These are phyloP conservation scores for Candida vaughaniae DNA, from an alignment of 805 yeast genomes.

Conservation along the genomic window DNA sequence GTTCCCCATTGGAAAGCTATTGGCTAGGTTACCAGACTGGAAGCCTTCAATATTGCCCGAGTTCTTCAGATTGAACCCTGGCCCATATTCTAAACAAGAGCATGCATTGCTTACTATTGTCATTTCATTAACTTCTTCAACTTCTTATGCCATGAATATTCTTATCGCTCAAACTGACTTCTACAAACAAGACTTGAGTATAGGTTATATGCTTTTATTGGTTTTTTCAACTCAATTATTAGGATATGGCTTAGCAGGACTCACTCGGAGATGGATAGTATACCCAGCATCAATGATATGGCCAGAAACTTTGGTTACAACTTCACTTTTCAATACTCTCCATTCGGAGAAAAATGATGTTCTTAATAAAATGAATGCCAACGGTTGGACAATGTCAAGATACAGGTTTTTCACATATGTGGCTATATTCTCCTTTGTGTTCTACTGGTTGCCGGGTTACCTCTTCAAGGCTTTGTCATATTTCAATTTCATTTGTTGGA, in stretches of 20 bases:
- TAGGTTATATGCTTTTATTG: conserved; percentile 22
- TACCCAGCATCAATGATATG: conserved; percentile 64
- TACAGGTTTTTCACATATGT: conserved; percentile 5
- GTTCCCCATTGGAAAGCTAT: conserved; percentile 54
- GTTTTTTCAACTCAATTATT: conserved; percentile 52
- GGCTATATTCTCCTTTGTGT: conserved; percentile 34
- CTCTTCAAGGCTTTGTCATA: conserved; percentile 54
- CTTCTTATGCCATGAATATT: conserved; percentile 53
- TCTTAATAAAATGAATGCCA: conserved; percentile 1
- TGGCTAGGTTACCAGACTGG: conserved; percentile 38
- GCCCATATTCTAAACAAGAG: conserved; percentile 20
- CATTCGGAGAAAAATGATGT: conserved; percentile 1
- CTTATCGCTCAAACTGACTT: conserved; percentile 49
- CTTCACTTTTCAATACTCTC: conserved; percentile 4
- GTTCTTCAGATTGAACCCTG: conserved; percentile 12
- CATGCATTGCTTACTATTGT: conserved; percentile 18
- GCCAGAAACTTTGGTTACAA: conserved; percentile 64
- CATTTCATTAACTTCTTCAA: conserved; percentile 4
- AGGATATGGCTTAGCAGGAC: conserved; percentile 67
- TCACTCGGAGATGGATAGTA: conserved; percentile 54
- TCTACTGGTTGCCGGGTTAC: conserved; percentile 61
- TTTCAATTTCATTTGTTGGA: conserved; percentile 67
- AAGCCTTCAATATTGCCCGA: conserved; percentile 2
- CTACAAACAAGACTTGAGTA: conserved; percentile 22
- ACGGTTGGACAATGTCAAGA: conserved; percentile 5